A percentile compares a stretch with the other conserved stretches of the same genome.
Conservation (phyloP, 306 rosid species). For the Datisca glomerata region DNA sequence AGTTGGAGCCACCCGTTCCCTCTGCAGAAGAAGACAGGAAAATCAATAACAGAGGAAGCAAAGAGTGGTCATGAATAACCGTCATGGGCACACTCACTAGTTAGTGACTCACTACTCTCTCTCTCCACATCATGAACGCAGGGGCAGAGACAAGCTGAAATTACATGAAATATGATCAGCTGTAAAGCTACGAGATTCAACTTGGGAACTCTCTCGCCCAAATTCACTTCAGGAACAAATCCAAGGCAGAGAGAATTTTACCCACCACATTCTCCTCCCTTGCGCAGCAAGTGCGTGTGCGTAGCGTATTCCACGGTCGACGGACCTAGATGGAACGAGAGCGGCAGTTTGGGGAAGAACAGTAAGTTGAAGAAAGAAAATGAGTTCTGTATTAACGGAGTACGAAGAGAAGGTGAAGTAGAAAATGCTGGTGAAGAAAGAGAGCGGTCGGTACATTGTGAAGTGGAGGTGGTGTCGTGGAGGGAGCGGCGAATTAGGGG, state of each 20-base stretch:
- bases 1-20: no score
- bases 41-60: no score
- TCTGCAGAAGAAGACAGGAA: no score
- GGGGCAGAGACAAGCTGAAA: no score
- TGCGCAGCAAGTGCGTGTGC: constrained; percentile 21
- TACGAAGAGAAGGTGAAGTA: not conserved
- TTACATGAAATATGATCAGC: constrained; percentile 28
- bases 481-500: constrained; percentile 70
- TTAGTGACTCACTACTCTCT: no score
- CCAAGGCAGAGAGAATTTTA: constrained; percentile 12
- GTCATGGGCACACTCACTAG: no score
- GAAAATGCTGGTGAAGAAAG: constrained; percentile 7
- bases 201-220: constrained; percentile 18
- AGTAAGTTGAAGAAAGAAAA: not conserved
- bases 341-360: constrained; percentile 14
- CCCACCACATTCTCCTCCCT: constrained; percentile 5
- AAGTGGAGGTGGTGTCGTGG: constrained; percentile 80
- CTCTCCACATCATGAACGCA: no score
- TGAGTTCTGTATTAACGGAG: not conserved
- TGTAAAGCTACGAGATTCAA: constrained; percentile 32
- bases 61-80: no score
- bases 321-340: constrained; percentile 20
- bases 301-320: constrained; percentile 23
- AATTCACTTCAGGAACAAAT: constrained; percentile 9
- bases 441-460: constrained; percentile 51